Evolutionary conservation across 1,284 basidiomycete genomes (phyloP).

Genomic region (Singerocomus rubriflavus): DNA sequence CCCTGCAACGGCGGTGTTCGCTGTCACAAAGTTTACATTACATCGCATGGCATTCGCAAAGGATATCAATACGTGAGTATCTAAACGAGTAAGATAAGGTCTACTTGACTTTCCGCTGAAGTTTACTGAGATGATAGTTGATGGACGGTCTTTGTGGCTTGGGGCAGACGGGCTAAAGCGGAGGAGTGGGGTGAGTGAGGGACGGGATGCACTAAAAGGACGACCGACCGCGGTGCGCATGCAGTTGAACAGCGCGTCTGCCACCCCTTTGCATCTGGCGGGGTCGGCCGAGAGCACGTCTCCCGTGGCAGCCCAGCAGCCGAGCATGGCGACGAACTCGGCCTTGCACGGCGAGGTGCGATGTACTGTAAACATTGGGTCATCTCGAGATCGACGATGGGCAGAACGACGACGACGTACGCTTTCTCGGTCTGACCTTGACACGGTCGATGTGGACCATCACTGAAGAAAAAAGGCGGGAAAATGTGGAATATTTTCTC

Average conservation of each 20-base stretch:
- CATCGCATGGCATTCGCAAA: constrained; percentile 18
- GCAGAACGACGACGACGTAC: constrained; percentile 40
- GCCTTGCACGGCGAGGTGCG: constrained; percentile 35
- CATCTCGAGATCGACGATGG: background rate
- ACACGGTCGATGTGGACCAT: constrained; percentile 71
- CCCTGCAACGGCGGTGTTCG: constrained; percentile 1
- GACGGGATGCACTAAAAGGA: background rate
- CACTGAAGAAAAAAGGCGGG: background rate
- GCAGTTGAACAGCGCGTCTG: constrained; percentile 74
- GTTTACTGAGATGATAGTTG: constrained; percentile 81
- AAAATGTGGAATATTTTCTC: background rate
- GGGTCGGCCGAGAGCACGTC: constrained; percentile 62
- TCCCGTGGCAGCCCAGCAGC: constrained; percentile 85
- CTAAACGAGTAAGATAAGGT: constrained; percentile 21
- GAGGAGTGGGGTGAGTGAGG: background rate
- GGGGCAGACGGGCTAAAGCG: constrained; percentile 54
- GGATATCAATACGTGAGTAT: constrained; percentile 19
- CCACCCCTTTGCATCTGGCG: constrained; percentile 57
- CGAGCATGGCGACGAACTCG: constrained; percentile 81
- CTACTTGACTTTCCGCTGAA: constrained; percentile 70
- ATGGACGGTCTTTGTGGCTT: constrained; percentile 70
- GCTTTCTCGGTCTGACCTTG: constrained; percentile 77
- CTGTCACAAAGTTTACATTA: constrained; percentile 14
- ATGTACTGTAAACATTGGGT: constrained; percentile 11
- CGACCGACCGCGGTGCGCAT: constrained; percentile 80